Base-by-base conservation (phyloP, 371 early-diverging fungal genomes). In the Lichtheimia ornata region DNA sequence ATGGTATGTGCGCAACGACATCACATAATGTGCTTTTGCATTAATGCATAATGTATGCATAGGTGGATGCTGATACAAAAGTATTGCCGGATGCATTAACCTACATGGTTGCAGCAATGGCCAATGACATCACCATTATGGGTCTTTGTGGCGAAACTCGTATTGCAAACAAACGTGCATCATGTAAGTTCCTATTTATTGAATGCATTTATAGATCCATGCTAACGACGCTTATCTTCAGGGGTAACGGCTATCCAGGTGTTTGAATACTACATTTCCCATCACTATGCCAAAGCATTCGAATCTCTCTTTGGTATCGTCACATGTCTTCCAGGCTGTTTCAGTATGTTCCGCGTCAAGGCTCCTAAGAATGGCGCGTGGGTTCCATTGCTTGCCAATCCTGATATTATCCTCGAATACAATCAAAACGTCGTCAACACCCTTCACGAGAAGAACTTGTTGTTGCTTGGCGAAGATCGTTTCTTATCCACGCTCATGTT, bases 281-380 rank as follows among this genome's bases (percentile, higher is more conserved):
- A 98, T 77, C 96, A 97, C 72, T 86, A 95, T 41, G 87, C 89
- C 45, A 98, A 98, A 70, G 91, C 93, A 0, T 98, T 97, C 72
- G 99, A 98, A 75, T 89, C 90, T 30, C 82, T 96, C n/a, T 98
- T 97, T 84, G 99, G 99, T 61, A 94, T 94, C 68, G 97, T 99
- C 20, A 97, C 99, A 3, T 99, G 99, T 81, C 78, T 99, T 49
- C 99, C 99, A 3, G 99, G 99, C 22, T 99, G 96, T 70, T 94
- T 95, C 80, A 92, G 88, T 71, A 91, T 94, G 92, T 95, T 91
- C 71, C 83, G 94, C 50, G 87, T 95, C 62, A 90, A 91, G 66
- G 79, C 89, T 0, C 89, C 86, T 60, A 87, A 89, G 64, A 76
- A 91, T 53, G 94, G 94, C 15, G 75, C 81, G 14, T 86, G 79